Conservation (phyloP, 352 stramenopile species). For the Phytophthora syringae region DNA sequence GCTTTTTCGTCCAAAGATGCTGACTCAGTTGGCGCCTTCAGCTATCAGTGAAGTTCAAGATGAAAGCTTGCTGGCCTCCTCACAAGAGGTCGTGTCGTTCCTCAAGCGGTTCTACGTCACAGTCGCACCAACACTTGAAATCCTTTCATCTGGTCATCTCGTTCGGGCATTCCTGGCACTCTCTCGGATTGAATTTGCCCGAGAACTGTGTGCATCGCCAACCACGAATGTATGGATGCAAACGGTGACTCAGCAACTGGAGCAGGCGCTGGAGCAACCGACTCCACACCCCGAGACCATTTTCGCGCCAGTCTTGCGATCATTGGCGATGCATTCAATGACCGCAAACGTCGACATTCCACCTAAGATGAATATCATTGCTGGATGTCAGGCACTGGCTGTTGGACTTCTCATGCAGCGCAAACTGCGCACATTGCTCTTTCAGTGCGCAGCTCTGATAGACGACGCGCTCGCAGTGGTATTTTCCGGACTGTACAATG, state of each 20-base stretch:
- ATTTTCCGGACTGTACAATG: slow-evolving; percentile 58
- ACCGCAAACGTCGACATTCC: slow-evolving; percentile 17
- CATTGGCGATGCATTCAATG: slow-evolving; percentile 26
- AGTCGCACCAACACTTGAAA: slow-evolving; percentile 29
- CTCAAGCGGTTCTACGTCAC: slow-evolving; percentile 38
- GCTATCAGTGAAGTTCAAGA: not conserved
- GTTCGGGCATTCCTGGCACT: slow-evolving; percentile 38
- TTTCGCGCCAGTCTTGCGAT: slow-evolving; percentile 40
- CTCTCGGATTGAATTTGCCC: slow-evolving; percentile 56
- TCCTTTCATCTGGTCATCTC: slow-evolving; percentile 21
- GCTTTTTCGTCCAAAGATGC: slow-evolving; percentile 28
- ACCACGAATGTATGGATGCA: slow-evolving; percentile 46
- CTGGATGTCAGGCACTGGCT: slow-evolving; percentile 44
- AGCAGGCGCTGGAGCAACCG: slow-evolving; percentile 42
- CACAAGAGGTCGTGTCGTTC: slow-evolving; percentile 30
- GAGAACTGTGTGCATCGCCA: slow-evolving; percentile 41
- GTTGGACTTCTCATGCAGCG: slow-evolving; percentile 59
- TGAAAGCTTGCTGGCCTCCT: slow-evolving; percentile 1
- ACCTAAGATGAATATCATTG: slow-evolving; percentile 43
- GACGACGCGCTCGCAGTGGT: slow-evolving; percentile 55
- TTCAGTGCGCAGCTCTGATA: slow-evolving; percentile 41
- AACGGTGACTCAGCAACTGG: slow-evolving; percentile 48
- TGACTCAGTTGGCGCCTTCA: slow-evolving; percentile 6
- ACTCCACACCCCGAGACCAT: slow-evolving; percentile 30
- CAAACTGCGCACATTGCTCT: slow-evolving; percentile 55